Evolutionary conservation across 202 grass and related monocot genomes (phyloP), one percentile per base, ranked within the genome.

Genomic region (Panicum virgatum): DNA sequence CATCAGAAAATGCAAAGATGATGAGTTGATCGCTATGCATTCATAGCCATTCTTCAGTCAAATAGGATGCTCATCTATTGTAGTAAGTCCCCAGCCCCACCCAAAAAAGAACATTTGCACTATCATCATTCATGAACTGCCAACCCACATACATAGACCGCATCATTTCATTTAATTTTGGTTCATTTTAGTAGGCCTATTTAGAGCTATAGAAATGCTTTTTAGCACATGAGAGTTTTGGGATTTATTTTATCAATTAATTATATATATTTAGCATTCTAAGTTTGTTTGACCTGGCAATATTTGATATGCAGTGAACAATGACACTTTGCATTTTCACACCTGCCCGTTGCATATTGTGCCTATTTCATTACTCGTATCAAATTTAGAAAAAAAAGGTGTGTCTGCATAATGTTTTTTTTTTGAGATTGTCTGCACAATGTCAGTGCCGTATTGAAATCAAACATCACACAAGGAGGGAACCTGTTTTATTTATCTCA

Each of bases 1-100:
- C 76, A 90, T 96, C 84, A 94, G 91, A 72, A 93, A 92, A 89
- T 99, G 96, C 64, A 86, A 87, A 87, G 93, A 92, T 26, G 85
- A 75, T 82, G 96, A 99, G 88, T 75, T 96, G 78, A 96, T 99
- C 7, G 83, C 91, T 1, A 93, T 96, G 90, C 85, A 82, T 75
- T 83, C 82, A 5, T 96, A 93, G 85, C 51, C 22, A 77, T 75
- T 66, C 47, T 78, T 74, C 9, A 52, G 51, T 69, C 62, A 27
- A n/a, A 62, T 26, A 11, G 34, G 39, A 51, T 68, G 18, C 37
- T 74, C 25, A n/a, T 86, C 32, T 73, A 18, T n/a, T 45, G 14
- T 30, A 75, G 81, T 77, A 72, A 72, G 73, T 77, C 38, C 4
- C 36, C 27, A 27, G 19, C 51, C 12, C 27, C 69, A 32, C 12